Percentiles rank a stretch among this genome's conserved stretches.
Conservation (phyloP, 139 green algal species). For the Pseudopediastrum boryanum region DNA sequence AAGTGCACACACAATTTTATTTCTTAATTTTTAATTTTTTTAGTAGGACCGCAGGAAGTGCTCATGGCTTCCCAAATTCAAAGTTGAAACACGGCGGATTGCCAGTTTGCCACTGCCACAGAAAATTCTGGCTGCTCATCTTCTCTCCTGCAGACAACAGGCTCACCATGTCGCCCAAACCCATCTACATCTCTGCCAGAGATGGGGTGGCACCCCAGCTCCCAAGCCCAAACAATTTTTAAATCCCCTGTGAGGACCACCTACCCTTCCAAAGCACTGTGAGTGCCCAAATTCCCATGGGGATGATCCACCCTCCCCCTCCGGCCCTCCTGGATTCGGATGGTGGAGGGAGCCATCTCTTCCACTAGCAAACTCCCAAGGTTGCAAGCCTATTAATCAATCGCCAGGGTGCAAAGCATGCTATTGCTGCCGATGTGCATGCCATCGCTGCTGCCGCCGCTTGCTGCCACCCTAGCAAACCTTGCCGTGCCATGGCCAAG, state of each 20-base stretch:
- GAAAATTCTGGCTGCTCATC: neutral
- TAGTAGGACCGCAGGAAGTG: no score
- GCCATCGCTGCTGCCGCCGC: neutral
- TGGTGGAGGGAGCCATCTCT: no score
- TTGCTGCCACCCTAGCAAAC: neutral
- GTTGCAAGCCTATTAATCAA: no score
- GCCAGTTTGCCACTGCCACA: neutral
- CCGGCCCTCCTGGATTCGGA: no score
- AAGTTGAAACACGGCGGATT: constrained; percentile 1
- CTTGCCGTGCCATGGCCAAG: neutral
- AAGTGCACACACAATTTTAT: no score
- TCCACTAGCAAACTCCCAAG: no score
- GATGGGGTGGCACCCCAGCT: no score
- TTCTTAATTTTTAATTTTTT: no score
- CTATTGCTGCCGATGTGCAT: constrained; percentile 12
- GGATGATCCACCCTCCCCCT: no score
- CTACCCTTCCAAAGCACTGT: neutral
- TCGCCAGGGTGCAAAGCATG: neutral
- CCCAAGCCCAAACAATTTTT: neutral
- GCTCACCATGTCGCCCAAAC: constrained; percentile 4
- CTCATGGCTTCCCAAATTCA: neutral
- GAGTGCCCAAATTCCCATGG: no score
- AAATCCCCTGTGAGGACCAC: neutral
- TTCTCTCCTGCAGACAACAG: neutral
- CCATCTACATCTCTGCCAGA: constrained; percentile 17